Evolutionary conservation across 345 rosid genomes (phyloP).

Genomic region (Sapria himalayana): DNA sequence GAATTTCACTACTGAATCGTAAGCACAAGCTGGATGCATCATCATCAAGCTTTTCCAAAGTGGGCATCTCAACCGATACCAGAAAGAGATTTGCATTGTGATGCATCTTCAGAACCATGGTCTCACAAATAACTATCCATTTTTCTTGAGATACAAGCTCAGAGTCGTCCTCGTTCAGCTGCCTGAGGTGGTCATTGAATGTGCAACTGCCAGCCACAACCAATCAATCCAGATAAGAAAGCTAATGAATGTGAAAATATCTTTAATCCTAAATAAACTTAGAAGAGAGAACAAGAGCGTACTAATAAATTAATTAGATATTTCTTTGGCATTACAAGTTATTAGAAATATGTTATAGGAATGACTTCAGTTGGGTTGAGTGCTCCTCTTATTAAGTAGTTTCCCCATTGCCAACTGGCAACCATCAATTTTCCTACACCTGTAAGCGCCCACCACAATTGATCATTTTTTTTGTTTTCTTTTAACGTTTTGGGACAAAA

Average conservation of each 20-base stretch:
- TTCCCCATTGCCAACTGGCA: no score
- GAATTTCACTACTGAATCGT: constrained; percentile 64
- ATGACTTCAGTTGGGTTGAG: no score
- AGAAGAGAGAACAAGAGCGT: background rate
- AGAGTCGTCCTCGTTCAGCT: constrained; percentile 27
- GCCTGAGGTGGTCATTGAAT: constrained; percentile 40
- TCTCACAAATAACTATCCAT: constrained; percentile 47
- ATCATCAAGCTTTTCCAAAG: constrained; percentile 49
- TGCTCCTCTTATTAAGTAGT: no score
- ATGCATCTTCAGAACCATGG: constrained; percentile 52
- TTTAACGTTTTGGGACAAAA: no score
- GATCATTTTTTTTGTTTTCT: no score
- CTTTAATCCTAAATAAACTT: constrained; percentile 4
- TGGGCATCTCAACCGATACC: constrained; percentile 65
- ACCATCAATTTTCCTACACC: no score
- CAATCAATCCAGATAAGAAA: no score
- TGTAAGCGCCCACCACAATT: no score
- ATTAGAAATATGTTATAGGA: no score
- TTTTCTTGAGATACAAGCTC: constrained; percentile 30
- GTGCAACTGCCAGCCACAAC: constrained; percentile 29
- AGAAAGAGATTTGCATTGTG: constrained; percentile 60
- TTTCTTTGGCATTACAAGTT: no score
- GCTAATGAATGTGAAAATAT: no score
- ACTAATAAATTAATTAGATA: no score
- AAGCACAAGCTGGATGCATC: constrained; percentile 61